Evolutionary conservation across 495 filamentous ascomycete genomes (phyloP), one percentile per base, ranked within the genome.

Genomic region (Aspergillus indologenus): DNA sequence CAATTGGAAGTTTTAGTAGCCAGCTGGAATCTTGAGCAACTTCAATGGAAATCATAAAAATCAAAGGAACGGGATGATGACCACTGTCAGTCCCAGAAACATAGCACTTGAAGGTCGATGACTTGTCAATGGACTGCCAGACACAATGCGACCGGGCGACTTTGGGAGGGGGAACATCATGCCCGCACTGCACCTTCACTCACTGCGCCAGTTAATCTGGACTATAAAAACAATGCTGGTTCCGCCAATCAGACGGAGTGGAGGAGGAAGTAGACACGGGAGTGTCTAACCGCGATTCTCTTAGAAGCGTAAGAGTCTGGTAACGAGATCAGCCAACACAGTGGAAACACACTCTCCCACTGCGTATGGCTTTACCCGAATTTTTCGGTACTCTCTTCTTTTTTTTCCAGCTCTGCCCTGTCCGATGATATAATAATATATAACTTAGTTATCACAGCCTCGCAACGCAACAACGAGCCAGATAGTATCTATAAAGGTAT

Each of bases 231-330:
- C 12, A 23, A 51, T 34, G 48, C 24, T 15, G 22, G 22, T n/a
- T 45, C 15, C 17, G 31, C 61, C 61, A 62, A 62, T 62, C 34
- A 59, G 24, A 51, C 9, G 3, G 9, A 1, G 6, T 2, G 34
- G 34, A n/a, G 19, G 42, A 26, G 1, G 29, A n/a, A 54, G 21
- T 54, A 31, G 31, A 54, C 29, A 54, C 21, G 34, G 15, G 18
- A 40, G 19, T 9, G n/a, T 58, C 47, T 29, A 58, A 20, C 47
- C 56, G 20, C 47, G 52, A 26, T 14, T 7, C 48, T 46, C 40
- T 48, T 53, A 47, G 50, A 31, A 50, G 66, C 40, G 61, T 51
- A 51, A 24, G 22, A 29, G 48, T n/a, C 48, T 29, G 48, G 48
- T 51, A 51, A 24, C 48, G 48, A 26, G 48, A 24, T 17, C 6